Evolutionary conservation across 352 stramenopile species (phyloP).

Genomic region (Globisporangium emineosum): DNA sequence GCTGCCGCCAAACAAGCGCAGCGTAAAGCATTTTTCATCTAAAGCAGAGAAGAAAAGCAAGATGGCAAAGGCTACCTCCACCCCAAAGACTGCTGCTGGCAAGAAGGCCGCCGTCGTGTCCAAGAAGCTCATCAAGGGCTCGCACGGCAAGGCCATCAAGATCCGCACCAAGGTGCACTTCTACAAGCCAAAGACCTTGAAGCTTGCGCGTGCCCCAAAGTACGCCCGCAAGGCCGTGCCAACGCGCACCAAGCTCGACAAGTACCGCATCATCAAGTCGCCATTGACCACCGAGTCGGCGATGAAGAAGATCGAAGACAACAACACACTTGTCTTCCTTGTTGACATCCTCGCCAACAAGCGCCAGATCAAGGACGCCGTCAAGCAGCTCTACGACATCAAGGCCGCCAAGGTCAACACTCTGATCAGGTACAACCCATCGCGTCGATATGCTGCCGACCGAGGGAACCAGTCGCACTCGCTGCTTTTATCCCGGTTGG

Average conservation of each 20-base stretch:
- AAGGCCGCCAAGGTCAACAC: constrained; percentile 99
- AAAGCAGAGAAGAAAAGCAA: constrained; percentile 60
- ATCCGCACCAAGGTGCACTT: constrained; percentile 99
- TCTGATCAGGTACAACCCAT: constrained; percentile 96
- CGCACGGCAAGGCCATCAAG: constrained; percentile 96
- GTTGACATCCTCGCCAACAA: constrained; percentile 99
- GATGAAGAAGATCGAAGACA: constrained; percentile 99
- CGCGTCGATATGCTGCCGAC: constrained; percentile 64
- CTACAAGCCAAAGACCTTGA: constrained; percentile 98
- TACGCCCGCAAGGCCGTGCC: constrained; percentile 94
- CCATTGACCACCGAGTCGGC: constrained; percentile 99
- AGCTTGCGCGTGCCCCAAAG: constrained; percentile 93
- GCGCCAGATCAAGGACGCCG: constrained; percentile 99
- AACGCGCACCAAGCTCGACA: constrained; percentile 96
- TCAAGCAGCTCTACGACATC: constrained; percentile 99
- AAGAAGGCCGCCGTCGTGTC: constrained; percentile 92
- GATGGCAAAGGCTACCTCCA: constrained; percentile 67
- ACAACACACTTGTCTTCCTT: constrained; percentile 99
- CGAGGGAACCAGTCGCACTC: constrained; percentile 18
- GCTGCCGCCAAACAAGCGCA: not conserved
- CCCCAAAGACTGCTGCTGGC: constrained; percentile 80
- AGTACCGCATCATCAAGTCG: constrained; percentile 99
- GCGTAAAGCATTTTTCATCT: constrained; percentile 24
- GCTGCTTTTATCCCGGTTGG: constrained; percentile 13
- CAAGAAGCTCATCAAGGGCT: constrained; percentile 96